Conservation (phyloP, 179 eudicot species). For the Sideroxylon spinosum region DNA sequence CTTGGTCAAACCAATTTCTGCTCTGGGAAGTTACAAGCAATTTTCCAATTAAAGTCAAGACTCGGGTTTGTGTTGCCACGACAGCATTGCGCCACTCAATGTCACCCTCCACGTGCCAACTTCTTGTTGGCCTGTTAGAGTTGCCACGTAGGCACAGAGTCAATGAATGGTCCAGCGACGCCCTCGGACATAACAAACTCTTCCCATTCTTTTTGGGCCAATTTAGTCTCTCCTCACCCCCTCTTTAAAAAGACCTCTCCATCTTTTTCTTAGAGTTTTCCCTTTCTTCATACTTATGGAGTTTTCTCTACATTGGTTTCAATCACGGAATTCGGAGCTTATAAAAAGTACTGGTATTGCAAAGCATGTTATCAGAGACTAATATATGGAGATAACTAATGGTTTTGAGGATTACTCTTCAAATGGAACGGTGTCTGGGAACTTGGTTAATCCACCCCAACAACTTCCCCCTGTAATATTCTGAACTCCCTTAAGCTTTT, state of each 20-base stretch:
- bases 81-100: neutral
- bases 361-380: neutral
- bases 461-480: slow-evolving; percentile 33
- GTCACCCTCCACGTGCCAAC: slow-evolving; percentile 6
- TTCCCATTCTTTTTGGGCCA: neutral
- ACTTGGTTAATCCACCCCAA: slow-evolving; percentile 28
- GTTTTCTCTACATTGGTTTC: slow-evolving; percentile 25
- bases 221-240: neutral
- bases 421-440: slow-evolving; percentile 18
- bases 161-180: slow-evolving; percentile 22
- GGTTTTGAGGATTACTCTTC: neutral
- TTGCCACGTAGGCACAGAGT: slow-evolving; percentile 10
- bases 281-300: neutral
- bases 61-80: neutral
- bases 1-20: slow-evolving; percentile 15
- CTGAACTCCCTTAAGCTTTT: neutral
- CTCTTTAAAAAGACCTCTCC: neutral
- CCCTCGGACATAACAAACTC: slow-evolving; percentile 23
- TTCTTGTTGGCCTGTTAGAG: neutral
- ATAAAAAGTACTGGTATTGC: slow-evolving; percentile 10
- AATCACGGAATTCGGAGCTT: slow-evolving; percentile 16
- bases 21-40: too few species aligned
- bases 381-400: neutral
- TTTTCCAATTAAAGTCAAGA: neutral
- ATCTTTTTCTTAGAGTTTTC: slow-evolving; percentile 5